A percentile compares a stretch with the other conserved stretches of the same genome.
These are phyloP conservation scores for Sporothrix dimorphospora DNA, from an alignment of 2,329 filamentous ascomycete genomes.

Conservation along the genomic window DNA sequence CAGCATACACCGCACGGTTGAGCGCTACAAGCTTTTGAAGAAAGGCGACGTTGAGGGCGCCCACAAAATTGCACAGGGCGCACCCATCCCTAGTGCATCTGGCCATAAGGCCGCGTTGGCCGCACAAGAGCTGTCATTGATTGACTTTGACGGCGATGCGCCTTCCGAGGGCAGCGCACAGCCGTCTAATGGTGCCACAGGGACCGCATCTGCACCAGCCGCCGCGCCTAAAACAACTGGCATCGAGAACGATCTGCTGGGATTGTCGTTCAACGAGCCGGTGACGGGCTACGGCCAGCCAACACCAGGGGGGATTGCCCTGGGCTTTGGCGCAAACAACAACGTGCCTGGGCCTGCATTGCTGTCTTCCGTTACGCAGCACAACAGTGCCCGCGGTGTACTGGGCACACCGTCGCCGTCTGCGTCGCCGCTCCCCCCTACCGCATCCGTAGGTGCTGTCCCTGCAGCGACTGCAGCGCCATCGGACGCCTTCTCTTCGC, in stretches of 20 bases:
- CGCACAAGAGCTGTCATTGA: slow-evolving; percentile 80
- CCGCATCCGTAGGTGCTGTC: slow-evolving; percentile 44
- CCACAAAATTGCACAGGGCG: slow-evolving; percentile 80
- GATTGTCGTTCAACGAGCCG: slow-evolving; percentile 74
- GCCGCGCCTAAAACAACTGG: slow-evolving; percentile 60
- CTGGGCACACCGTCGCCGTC: slow-evolving; percentile 35
- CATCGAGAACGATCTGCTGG: slow-evolving; percentile 87
- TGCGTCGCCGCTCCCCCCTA: neutral
- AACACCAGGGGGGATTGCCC: slow-evolving; percentile 73
- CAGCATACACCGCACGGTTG: slow-evolving; percentile 95
- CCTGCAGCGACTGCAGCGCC: neutral
- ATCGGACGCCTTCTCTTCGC: slow-evolving; percentile 50
- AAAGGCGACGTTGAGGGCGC: slow-evolving; percentile 88
- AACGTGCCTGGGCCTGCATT: slow-evolving; percentile 67
- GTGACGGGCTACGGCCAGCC: slow-evolving; percentile 64
- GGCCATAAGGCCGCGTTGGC: slow-evolving; percentile 59
- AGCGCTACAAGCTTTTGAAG: slow-evolving; percentile 94
- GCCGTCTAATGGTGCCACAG: slow-evolving; percentile 46
- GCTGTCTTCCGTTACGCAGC: slow-evolving; percentile 65
- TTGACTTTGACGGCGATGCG: slow-evolving; percentile 78
- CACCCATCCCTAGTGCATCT: slow-evolving; percentile 45
- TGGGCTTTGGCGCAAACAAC: slow-evolving; percentile 74
- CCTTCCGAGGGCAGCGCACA: slow-evolving; percentile 46
- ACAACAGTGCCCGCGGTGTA: slow-evolving; percentile 59
- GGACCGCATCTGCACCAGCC: slow-evolving; percentile 39